phyloP scores from a whole-genome alignment of 1,139 yeast species.

The Pneumocystis murina region DNA sequence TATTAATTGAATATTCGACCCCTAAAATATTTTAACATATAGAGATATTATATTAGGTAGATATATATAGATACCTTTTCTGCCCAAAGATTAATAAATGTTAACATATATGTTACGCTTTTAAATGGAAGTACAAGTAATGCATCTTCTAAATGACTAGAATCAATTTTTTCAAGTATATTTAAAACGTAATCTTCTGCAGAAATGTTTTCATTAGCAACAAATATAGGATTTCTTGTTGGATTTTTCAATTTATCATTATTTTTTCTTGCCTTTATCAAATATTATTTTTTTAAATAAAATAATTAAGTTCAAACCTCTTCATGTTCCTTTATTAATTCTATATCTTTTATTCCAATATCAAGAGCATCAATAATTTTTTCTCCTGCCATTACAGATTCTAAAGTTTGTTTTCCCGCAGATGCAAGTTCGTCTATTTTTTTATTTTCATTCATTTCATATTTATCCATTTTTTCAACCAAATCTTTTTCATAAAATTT shows the following conservation, averaged over 20 bases:
- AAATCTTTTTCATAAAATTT: slow-evolving; percentile 72
- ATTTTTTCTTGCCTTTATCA: neutral
- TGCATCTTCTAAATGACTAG: slow-evolving; percentile 86
- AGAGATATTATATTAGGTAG: slow-evolving; percentile 18
- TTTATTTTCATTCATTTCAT: slow-evolving; percentile 29
- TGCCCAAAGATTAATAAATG: slow-evolving; percentile 67
- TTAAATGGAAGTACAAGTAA: slow-evolving; percentile 81
- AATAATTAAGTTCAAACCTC: slow-evolving; percentile 19
- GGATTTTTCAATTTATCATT: slow-evolving; percentile 35
- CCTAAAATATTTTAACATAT: slow-evolving; percentile 3
- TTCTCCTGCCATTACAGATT: slow-evolving; percentile 90
- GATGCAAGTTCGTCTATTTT: slow-evolving; percentile 39
- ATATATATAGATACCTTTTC: slow-evolving; percentile 19
- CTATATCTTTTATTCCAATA: slow-evolving; percentile 58
- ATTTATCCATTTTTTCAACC: slow-evolving; percentile 52
- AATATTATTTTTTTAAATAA: slow-evolving; percentile 15
- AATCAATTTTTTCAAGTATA: slow-evolving; percentile 50
- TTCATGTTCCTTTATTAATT: slow-evolving; percentile 39
- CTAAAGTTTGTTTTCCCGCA: slow-evolving; percentile 74
- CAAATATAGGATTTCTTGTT: slow-evolving; percentile 49
- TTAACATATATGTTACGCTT: slow-evolving; percentile 53
- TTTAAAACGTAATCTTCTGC: slow-evolving; percentile 73
- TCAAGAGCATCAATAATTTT: slow-evolving; percentile 85
- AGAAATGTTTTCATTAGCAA: slow-evolving; percentile 45
- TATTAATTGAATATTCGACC: slow-evolving; percentile 43